phyloP scores from a whole-genome alignment of 2,329 filamentous ascomycete genomes.

The Penicillium sp. region DNA sequence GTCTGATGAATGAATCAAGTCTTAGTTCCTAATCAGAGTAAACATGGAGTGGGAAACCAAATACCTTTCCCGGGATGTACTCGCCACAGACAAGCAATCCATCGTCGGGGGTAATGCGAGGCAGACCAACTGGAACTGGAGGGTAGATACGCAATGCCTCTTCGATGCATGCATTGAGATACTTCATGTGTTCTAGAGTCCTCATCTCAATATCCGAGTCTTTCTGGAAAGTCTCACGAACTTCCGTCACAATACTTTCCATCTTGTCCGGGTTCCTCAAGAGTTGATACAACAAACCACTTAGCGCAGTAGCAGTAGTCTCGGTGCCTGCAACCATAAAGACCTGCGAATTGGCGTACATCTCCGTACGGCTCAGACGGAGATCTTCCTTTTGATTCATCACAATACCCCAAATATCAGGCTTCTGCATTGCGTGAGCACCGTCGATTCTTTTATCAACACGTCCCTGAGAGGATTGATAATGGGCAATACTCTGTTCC shows the following conservation, averaged over 20 bases:
- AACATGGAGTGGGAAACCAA: no score
- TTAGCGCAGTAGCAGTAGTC: constrained; percentile 52
- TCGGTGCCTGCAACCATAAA: constrained; percentile 51
- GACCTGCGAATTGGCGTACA: constrained; percentile 20
- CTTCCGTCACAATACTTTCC: constrained; percentile 42
- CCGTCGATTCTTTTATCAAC: no score
- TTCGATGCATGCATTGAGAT: constrained; percentile 48
- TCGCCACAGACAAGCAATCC: no score
- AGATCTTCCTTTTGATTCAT: no score
- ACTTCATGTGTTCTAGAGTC: constrained; percentile 25
- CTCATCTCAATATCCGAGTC: constrained; percentile 15
- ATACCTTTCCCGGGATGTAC: no score
- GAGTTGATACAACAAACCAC: constrained; percentile 43
- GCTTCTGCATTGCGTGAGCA: not conserved
- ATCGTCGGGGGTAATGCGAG: no score
- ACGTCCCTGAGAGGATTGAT: no score
- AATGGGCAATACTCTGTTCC: no score
- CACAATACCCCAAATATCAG: constrained; percentile 12
- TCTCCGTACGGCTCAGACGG: constrained; percentile 7
- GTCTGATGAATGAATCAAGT: constrained; percentile 29
- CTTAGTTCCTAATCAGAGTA: no score
- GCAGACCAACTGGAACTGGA: constrained; percentile 20
- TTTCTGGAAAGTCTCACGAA: constrained; percentile 31
- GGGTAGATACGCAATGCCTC: constrained; percentile 50
- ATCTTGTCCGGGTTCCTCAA: constrained; percentile 40